Evolutionary conservation across 306 rosid genomes (phyloP).

Genomic region (Rosa persica): DNA sequence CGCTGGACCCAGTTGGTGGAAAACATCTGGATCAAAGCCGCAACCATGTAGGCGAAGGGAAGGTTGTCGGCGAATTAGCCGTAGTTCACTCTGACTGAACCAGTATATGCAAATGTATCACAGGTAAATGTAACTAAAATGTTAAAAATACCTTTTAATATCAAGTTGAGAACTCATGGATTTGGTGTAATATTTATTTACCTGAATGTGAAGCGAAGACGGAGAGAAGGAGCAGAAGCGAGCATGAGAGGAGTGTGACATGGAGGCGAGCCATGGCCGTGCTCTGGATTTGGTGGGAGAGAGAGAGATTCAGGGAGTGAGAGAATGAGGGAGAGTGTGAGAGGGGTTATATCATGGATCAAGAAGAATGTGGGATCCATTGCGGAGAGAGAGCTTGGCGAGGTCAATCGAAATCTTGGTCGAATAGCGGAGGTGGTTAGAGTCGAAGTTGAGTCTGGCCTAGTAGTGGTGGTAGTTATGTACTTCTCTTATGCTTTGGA

Average conservation of each 20-base stretch:
- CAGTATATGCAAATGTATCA: constrained; percentile 52
- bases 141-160: neutral
- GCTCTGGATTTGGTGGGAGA: constrained; percentile 4
- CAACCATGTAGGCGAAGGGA: constrained; percentile 71
- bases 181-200: neutral
- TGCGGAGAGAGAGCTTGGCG: too few species aligned
- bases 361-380: too few species aligned
- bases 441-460: too few species aligned
- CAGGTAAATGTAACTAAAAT: neutral
- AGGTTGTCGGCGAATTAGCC: constrained; percentile 83
- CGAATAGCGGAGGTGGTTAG: too few species aligned
- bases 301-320: too few species aligned
- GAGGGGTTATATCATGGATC: too few species aligned
- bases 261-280: neutral
- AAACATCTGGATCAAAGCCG: constrained; percentile 60
- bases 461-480: too few species aligned
- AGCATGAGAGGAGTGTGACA: neutral
- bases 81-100: constrained; percentile 84
- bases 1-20: constrained; percentile 72
- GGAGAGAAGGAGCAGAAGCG: neutral
- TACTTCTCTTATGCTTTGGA: too few species aligned
- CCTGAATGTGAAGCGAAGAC: neutral
- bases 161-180: neutral
- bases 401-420: too few species aligned
- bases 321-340: too few species aligned